phyloP scores from a whole-genome alignment of 176 grass and related monocot species.

The Carex littledalei region DNA sequence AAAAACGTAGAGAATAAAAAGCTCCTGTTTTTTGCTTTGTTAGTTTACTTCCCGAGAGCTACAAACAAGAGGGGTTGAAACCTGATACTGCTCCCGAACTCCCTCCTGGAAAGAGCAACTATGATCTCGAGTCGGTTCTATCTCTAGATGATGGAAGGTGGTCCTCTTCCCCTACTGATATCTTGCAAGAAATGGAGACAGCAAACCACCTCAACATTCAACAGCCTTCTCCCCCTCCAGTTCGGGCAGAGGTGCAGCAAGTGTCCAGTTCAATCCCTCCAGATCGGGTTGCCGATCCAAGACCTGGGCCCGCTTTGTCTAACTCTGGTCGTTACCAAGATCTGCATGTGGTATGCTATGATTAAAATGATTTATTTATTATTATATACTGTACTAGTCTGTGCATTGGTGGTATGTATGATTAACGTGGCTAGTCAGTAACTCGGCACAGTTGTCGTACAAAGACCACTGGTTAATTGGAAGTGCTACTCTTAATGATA shows the following conservation, averaged over 20 bases:
- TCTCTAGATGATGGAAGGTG: slow-evolving; percentile 98
- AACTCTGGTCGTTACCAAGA: slow-evolving; percentile 63
- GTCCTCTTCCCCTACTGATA: slow-evolving; percentile 37
- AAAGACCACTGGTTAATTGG: neutral
- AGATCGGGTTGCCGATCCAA: slow-evolving; percentile 81
- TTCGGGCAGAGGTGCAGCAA: slow-evolving; percentile 67
- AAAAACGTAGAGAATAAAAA: neutral
- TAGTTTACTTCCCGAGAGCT: slow-evolving; percentile 46
- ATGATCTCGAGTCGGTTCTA: slow-evolving; percentile 85
- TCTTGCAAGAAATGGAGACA: slow-evolving; percentile 55
- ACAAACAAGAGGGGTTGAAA: slow-evolving; percentile 50
- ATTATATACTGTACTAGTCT: neutral
- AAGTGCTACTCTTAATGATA: neutral
- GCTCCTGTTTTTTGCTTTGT: slow-evolving; percentile 14
- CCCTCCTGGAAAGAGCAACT: slow-evolving; percentile 36
- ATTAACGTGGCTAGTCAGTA: neutral
- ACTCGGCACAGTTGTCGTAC: neutral
- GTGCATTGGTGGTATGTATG: neutral
- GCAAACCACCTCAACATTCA: slow-evolving; percentile 54
- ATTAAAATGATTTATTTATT: slow-evolving; percentile 17
- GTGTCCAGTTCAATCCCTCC: slow-evolving; percentile 59
- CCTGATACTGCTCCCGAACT: slow-evolving; percentile 23
- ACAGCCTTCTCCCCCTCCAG: slow-evolving; percentile 88
- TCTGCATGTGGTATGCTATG: slow-evolving; percentile 84
- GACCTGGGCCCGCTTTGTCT: slow-evolving; percentile 52